phyloP scores from a whole-genome alignment of 208 protist genomes.

The Crithidia acanthocephali region DNA sequence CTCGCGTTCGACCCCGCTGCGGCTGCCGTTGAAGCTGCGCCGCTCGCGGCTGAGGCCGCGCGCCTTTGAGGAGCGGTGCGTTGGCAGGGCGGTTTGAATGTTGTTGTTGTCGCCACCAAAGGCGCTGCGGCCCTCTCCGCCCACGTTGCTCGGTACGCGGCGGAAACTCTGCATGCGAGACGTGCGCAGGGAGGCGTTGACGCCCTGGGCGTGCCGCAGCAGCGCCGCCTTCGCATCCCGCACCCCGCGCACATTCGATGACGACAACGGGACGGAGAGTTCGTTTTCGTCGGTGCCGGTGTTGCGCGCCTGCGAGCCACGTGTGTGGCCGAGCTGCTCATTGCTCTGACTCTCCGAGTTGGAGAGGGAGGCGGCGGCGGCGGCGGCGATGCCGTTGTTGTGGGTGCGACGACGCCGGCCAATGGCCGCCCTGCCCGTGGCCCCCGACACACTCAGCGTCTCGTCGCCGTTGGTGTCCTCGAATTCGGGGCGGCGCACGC shows the following conservation, averaged over 20 bases:
- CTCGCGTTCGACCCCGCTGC: slow-evolving; percentile 6
- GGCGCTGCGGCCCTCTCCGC: background rate
- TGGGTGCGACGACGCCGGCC: background rate
- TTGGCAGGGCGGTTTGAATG: background rate
- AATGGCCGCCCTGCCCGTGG: background rate
- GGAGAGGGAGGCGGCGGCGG: slow-evolving; percentile 19
- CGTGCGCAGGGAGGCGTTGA: slow-evolving; percentile 13
- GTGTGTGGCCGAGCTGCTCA: slow-evolving; percentile 7
- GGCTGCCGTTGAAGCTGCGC: slow-evolving; percentile 7
- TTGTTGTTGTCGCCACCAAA: background rate
- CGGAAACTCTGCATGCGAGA: slow-evolving; percentile 27
- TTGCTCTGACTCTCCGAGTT: slow-evolving; percentile 24
- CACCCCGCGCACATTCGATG: slow-evolving; percentile 16
- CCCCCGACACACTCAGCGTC: background rate
- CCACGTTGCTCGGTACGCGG: slow-evolving; percentile 23
- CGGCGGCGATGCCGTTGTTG: background rate
- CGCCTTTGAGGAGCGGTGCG: slow-evolving; percentile 5
- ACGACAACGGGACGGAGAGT: background rate
- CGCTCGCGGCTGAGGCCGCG: slow-evolving; percentile 17
- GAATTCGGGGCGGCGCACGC: slow-evolving; percentile 8
- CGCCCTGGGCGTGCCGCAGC: slow-evolving; percentile 23
- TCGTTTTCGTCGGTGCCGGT: slow-evolving; percentile 3
- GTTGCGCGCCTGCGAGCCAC: slow-evolving; percentile 9
- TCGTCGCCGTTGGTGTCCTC: slow-evolving; percentile 7
- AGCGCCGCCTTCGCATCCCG: slow-evolving; percentile 37